Evolutionary conservation across 306 rosid species (phyloP), one percentile per base, ranked within the genome.

Genomic region (Pyrus communis): DNA sequence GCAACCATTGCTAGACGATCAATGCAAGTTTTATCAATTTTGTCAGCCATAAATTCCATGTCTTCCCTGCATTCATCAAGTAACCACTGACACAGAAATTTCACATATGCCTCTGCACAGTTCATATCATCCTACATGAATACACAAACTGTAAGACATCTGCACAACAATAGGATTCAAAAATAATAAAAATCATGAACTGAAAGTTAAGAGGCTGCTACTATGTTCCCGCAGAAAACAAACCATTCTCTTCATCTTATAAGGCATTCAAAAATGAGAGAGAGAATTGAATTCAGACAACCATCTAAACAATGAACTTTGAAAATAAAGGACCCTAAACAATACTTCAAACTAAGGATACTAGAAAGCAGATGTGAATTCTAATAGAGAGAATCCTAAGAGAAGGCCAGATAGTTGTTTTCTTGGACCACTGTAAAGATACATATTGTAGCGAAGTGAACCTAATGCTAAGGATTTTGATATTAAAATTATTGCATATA

Each of bases 71-170:
- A 92, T 57, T 91, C 81, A 49, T 92, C 99, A 74, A 96, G 96
- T 69, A 96, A 89, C 93, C 97, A 96, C 82, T 91, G 92, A 79
- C 93, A 91, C 82, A 96, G 4, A 67, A 88, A 92, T 77, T 83
- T 96, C 73, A 96, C 98, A 66, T 91, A 96, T 1, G 96, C 97
- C 89, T 96, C 98, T 0, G 99, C 99, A 35, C 99, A 96, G 67
- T 91, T 89, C 99, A 96, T 96, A 81, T 96, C 90, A 78, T 96
- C 98, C 99, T 96, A 74, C 85, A 84, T 11, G 38, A 69, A 61
- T 57, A 3, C 46, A 60, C 35, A 35, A 58, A 79, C 33, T 60
- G 79, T 51, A 68, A 76, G 70, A 69, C 70, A 69, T 58, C 43
- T 4, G 19, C 30, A 42, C 58, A 33, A 14, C 3, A 45, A 27